Evolutionary conservation across 2,329 filamentous ascomycete species (phyloP), one percentile per base, ranked within the genome.

Genomic region (Aotearoamyces nothofagi): DNA sequence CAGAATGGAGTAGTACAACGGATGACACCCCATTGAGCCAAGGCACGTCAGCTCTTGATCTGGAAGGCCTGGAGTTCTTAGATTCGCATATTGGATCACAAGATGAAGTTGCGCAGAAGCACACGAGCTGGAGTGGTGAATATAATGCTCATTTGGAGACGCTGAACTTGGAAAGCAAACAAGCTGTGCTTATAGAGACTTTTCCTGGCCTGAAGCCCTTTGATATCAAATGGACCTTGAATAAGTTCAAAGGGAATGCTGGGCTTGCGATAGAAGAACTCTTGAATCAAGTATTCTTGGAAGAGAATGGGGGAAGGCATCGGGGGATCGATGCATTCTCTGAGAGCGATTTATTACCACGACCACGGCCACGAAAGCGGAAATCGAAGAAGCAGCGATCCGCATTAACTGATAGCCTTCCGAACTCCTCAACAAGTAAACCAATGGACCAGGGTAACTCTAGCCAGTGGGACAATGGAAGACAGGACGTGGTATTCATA

Each of bases 251-350:
- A 8, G 69, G 75, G 1, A 69, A 82, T 39, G 67, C 80, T 22
- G 68, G 74, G 33, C 60, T 62, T 9, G 71, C 82, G 2, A 73
- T 92, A 36, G 83, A 93, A 42, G 73, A 83, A 33, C 58, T 96
- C 9, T 63, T 94, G 17, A 92, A 79, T 39, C 62, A 82, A 9
- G 71, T 79, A 12, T 83, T 77, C 44, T 72, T 94, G 4, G 71
- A 82, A 33, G 70, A 83, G 32, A 65, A 61, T 1, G 67, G 67
- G 0, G 60, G 69, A 30, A 58, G 66, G 2, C 57, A 63, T 2
- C 87, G 79, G 46, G 81, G 84, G 0, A 60, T 94, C n/a, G 83
- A 94, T 33, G 83, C 69, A 0, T 93, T 93, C 46, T 72, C 69
- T 13, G 62, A 69, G 22, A 63, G 63, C 0, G 63, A 70, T 10